Base-by-base conservation (phyloP, 176 grass and related monocot genomes). In the Oryza coarctata region DNA sequence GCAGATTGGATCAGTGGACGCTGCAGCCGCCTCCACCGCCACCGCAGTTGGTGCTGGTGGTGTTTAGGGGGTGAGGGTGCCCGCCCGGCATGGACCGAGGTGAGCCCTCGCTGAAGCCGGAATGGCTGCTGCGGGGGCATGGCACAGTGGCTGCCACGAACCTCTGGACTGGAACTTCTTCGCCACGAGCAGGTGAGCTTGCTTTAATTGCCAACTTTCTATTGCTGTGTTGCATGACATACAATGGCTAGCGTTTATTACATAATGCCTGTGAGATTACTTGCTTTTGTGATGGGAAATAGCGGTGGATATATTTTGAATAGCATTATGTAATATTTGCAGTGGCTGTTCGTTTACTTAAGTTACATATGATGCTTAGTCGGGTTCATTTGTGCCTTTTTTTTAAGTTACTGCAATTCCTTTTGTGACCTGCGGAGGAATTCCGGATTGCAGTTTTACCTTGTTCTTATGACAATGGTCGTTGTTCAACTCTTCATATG, bases 101-200 rank as follows among this genome's bases (percentile, higher is more conserved):
- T 77, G 91, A 94, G 83, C 91, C 83, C 35, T 87, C 86, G 68
- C 70, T 94, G 74, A 87, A 90, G 76, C 91, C 91, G 0, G 87
- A 94, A 80, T 94, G 91, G 91, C 73, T 90, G 83, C 68, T 88
- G 13, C 79, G 85, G 7, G 86, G 68, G 49, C 26, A 76, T 0
- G 32, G 58, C 10, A 25, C 82, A 22, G 66, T 74, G 55, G n/a
- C 85, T 18, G 74, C 57, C 32, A 41, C 70, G 1, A 26, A 65
- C 3, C 63, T 80, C 1, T 76, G 76, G 34, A 50, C 79, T 17
- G 86, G 26, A 20, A 88, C 88, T 63, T 94, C 88, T 68, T 94
- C 85, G 10, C 36, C 79, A 5, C 76, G 49, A n/a, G 47, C 65
- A 30, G 91, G 91, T 94, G 80, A 83, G 44, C 69, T 86, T 4